Evolutionary conservation across 176 grass and related monocot species (phyloP), one percentile per base, ranked within the genome.

Genomic region (Triticum timopheevii): DNA sequence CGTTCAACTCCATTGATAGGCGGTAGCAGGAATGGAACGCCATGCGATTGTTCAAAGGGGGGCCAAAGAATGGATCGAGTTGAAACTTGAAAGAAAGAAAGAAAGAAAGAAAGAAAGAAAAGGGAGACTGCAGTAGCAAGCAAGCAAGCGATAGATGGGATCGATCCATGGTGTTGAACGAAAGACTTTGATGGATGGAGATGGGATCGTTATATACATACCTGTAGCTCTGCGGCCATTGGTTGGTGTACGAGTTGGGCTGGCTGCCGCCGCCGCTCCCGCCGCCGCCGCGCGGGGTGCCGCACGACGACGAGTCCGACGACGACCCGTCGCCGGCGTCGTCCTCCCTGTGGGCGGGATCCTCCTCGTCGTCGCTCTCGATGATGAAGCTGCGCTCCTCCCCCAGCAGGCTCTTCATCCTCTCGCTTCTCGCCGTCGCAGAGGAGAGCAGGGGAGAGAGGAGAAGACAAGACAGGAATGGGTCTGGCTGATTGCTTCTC

Each of bases 181-280:
- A 34, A 34, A 30, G 38, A 45, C 3, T 45, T 47, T 47, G 11
- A 47, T 47, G 45, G 45, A 49, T 49, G 45, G 45, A 36, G 39
- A 40, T 40, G 39, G 9, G 39, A 40, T 44, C 9, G 10, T 12
- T 47, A 42, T 6, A 35, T 35, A 35, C 34, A 35, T 35, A 97
- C 95, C 95, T 97, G 96, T 98, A 98, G 68, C 96, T 98, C 88
- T 95, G 96, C 70, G 93, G 96, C 96, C 92, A 96, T 75, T 90
- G 88, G 28, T 93, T 89, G 75, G 85, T 88, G 88, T 98, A 96
- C 28, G 93, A 98, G 86, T 73, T 89, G 6, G 88, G 90, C 77
- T 83, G 92, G 93, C 91, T 90, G 25, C 42, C 40, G n/a, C 39
- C 36, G 10, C 4, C 13, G 11, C 40, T 19, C 1, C 4, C 68